Percentiles rank a stretch among this genome's conserved stretches.
These are phyloP conservation scores for Kodamaea hsintzibuensis DNA, from an alignment of 805 yeast species.

Conservation along the genomic window DNA sequence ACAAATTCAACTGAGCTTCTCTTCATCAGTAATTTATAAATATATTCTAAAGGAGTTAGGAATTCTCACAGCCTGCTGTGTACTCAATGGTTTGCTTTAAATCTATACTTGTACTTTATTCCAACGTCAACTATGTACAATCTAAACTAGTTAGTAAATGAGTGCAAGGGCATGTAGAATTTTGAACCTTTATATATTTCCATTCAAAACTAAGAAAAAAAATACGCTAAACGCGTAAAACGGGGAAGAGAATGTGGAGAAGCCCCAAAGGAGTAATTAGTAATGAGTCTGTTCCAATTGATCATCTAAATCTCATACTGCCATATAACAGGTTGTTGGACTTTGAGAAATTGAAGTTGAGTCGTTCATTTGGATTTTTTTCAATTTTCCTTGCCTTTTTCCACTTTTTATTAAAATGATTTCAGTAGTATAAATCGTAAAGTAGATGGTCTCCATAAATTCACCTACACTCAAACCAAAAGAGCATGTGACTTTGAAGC, in stretches of 20 bases:
- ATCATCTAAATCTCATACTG: not conserved
- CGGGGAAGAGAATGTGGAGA: not conserved
- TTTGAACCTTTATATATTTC: not conserved
- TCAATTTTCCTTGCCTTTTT: no score
- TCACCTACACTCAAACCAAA: no score
- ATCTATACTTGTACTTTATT: not conserved
- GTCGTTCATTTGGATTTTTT: no score
- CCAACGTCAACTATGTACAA: not conserved
- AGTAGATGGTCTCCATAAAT: no score
- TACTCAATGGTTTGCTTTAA: not conserved
- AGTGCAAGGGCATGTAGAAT: not conserved
- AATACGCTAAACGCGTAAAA: not conserved
- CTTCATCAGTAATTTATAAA: constrained; percentile 1
- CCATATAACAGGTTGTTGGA: not conserved
- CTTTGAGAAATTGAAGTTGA: no score
- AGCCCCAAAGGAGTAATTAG: not conserved
- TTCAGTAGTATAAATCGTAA: no score
- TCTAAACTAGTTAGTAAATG: not conserved
- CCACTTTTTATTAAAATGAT: no score
- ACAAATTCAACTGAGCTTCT: constrained; percentile 2
- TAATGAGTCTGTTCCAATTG: not conserved
- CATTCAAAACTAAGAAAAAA: not conserved
- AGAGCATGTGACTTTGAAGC: no score
- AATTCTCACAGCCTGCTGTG: not conserved
- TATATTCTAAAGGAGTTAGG: not conserved